Conservation (phyloP, 2,329 filamentous ascomycete genomes). For the Paramyrothecium sp. region DNA sequence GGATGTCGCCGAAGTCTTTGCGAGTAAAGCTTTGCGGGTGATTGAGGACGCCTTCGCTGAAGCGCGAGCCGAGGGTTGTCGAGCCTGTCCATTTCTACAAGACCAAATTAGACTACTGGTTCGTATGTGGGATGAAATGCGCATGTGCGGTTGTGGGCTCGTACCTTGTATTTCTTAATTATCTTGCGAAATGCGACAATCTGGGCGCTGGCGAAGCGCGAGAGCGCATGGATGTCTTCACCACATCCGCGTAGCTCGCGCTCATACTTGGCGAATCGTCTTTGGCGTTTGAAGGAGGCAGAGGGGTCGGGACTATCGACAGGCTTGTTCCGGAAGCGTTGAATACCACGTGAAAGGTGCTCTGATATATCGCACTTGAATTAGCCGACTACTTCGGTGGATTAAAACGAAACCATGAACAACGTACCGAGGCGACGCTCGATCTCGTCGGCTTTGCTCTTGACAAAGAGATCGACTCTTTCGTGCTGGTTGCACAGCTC, state of each 20-base stretch:
- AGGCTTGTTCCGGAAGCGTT: conserved; percentile 42
- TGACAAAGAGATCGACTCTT: conserved; percentile 75
- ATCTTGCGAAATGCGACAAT: conserved; percentile 78
- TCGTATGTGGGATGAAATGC: not conserved
- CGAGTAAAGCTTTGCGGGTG: conserved; percentile 71
- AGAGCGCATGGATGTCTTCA: conserved; percentile 68
- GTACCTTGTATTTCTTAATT: conserved; percentile 77
- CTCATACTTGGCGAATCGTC: conserved; percentile 53
- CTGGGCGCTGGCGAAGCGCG: conserved; percentile 72
- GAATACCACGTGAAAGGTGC: conserved; percentile 34
- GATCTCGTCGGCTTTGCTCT: conserved; percentile 78
- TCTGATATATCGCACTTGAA: not conserved
- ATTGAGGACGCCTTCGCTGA: conserved; percentile 64
- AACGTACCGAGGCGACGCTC: conserved; percentile 63
- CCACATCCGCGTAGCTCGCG: conserved; percentile 56
- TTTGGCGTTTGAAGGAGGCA: conserved; percentile 45
- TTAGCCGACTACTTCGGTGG: not conserved
- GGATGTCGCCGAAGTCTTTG: conserved; percentile 58
- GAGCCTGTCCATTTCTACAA: conserved; percentile 78
- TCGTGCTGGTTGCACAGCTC: conserved; percentile 75
- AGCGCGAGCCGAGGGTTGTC: conserved; percentile 59
- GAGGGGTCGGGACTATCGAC: conserved; percentile 21
- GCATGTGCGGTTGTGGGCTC: conserved; percentile 9
- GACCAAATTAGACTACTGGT: conserved; percentile 4
- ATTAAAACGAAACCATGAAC: not conserved